Evolutionary conservation across 164 flowering plant species (phyloP).

Genomic region (Cinnamomum micranthum): DNA sequence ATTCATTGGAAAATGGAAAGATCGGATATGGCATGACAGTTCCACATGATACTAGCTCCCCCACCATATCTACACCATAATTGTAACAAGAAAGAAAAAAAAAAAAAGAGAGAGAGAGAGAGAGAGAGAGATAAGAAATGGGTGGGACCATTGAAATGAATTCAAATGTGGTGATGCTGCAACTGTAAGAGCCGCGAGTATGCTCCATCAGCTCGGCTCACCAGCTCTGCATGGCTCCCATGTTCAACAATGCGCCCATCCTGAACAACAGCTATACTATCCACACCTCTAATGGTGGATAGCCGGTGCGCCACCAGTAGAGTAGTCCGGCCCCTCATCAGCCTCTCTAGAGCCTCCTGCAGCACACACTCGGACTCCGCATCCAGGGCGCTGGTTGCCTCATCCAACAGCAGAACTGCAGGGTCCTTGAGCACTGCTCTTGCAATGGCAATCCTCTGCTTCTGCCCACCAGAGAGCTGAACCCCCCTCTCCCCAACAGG

Average conservation of each 20-base stretch:
- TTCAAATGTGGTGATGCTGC: constrained; percentile 50
- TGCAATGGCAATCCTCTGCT: constrained; percentile 92
- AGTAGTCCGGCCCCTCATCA: constrained; percentile 91
- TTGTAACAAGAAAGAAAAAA: not conserved
- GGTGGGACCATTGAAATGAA: not conserved
- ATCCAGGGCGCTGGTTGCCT: constrained; percentile 95
- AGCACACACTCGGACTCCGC: constrained; percentile 84
- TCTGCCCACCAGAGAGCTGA: constrained; percentile 96
- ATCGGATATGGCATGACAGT: not conserved
- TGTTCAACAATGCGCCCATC: constrained; percentile 92
- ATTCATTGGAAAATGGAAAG: not conserved
- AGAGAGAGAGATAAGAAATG: not conserved
- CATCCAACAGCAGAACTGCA: constrained; percentile 70
- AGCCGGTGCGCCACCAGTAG: constrained; percentile 89
- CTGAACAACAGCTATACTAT: constrained; percentile 74
- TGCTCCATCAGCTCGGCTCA: constrained; percentile 69
- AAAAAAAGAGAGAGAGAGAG: not conserved
- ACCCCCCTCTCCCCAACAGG: constrained; percentile 93
- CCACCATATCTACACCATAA: not conserved
- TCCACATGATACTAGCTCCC: not conserved
- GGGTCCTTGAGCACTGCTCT: constrained; percentile 92
- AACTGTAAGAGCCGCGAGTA: constrained; percentile 80
- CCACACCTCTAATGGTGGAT: constrained; percentile 78
- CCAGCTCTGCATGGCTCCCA: constrained; percentile 70
- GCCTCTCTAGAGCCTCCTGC: constrained; percentile 87